phyloP scores from a whole-genome alignment of 768 basidiomycete species.

The Psilocybe tampanensis region DNA sequence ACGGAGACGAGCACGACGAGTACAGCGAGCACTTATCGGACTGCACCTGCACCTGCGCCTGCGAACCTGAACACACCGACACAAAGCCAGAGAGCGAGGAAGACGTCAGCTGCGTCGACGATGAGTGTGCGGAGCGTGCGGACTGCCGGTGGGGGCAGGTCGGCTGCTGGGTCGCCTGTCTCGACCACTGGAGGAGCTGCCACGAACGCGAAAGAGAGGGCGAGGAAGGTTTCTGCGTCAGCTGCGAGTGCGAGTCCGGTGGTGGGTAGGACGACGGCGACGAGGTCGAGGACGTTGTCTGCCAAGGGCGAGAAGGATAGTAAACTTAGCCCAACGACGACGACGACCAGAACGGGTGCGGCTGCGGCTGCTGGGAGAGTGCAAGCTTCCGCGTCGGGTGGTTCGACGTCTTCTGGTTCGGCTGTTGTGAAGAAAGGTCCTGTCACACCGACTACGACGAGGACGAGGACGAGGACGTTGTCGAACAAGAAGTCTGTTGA shows the following conservation, averaged over 20 bases:
- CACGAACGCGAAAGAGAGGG: constrained; percentile 22
- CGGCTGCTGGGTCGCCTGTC: constrained; percentile 18
- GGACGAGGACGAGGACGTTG: not conserved
- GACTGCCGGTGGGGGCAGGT: constrained; percentile 14
- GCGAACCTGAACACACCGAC: constrained; percentile 19
- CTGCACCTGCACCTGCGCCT: constrained; percentile 30
- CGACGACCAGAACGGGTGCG: no score
- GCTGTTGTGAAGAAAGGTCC: not conserved
- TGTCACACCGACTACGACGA: not conserved
- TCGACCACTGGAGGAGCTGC: no score
- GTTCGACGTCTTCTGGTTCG: not conserved
- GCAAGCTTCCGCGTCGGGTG: not conserved
- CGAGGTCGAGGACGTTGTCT: constrained; percentile 16
- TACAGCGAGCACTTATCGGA: constrained; percentile 30
- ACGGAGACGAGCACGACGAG: constrained; percentile 20
- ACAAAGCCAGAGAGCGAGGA: constrained; percentile 30
- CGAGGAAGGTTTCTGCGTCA: constrained; percentile 28
- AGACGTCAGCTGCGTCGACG: constrained; percentile 33
- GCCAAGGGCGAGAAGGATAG: not conserved
- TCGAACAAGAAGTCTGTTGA: not conserved
- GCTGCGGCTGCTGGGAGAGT: not conserved
- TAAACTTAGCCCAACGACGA: constrained; percentile 31
- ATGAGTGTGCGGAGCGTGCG: constrained; percentile 19
- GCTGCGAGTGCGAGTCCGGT: constrained; percentile 27
- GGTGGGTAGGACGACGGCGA: constrained; percentile 24